These are phyloP conservation scores for Tulasnella sp. DNA, from an alignment of 768 basidiomycete genomes.

Conservation along the genomic window DNA sequence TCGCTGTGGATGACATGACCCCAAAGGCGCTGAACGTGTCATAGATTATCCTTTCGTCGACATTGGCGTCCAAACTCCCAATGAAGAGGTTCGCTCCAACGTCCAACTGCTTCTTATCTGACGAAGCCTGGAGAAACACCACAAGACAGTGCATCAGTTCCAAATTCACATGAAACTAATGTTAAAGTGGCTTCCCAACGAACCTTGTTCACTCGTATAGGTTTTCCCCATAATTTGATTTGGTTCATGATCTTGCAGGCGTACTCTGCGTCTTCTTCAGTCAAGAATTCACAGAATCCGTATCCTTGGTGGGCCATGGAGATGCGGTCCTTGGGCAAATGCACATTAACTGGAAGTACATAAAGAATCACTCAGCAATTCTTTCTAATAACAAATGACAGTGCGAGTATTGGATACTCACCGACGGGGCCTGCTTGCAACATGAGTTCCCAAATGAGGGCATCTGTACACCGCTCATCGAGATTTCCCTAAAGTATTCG, in stretches of 20 bases:
- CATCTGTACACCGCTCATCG: slow-evolving; percentile 89
- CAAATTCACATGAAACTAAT: background rate
- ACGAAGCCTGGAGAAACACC: slow-evolving; percentile 59
- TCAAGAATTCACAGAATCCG: slow-evolving; percentile 98
- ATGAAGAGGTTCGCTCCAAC: slow-evolving; percentile 97
- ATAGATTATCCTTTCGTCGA: slow-evolving; percentile 85
- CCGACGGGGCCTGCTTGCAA: slow-evolving; percentile 97
- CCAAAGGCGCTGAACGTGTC: slow-evolving; percentile 96
- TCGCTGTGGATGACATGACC: slow-evolving; percentile 82
- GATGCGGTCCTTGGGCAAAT: slow-evolving; percentile 95
- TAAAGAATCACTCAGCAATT: background rate
- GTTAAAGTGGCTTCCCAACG: slow-evolving; percentile 25
- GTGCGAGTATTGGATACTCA: slow-evolving; percentile 33
- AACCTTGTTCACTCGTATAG: slow-evolving; percentile 97
- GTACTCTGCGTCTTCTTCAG: slow-evolving; percentile 98
- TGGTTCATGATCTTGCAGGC: slow-evolving; percentile 99
- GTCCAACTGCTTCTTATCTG: slow-evolving; percentile 95
- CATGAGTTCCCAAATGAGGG: slow-evolving; percentile 97
- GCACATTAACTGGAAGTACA: slow-evolving; percentile 69
- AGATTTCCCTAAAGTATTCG: slow-evolving; percentile 80
- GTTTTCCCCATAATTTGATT: slow-evolving; percentile 98
- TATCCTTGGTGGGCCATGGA: slow-evolving; percentile 99
- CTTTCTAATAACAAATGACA: background rate
- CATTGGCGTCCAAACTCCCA: slow-evolving; percentile 89
- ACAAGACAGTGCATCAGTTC: slow-evolving; percentile 18